A percentile compares a stretch with the other conserved stretches of the same genome.
phyloP scores from a whole-genome alignment of 176 grass and related monocot genomes.

The Zea mays region Zm-B73-REFERENCE-NAM-5.0 NC_050096.1:290652001-290652500 shows the following conservation, averaged over 20 bases:
- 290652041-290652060: no score
- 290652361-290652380: slow-evolving; percentile 18
- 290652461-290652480: background rate
- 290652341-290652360: slow-evolving; percentile 27
- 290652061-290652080: no score
- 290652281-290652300: background rate
- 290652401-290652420: background rate
- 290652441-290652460: background rate
- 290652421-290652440: background rate
- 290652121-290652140: no score
- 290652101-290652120: no score
- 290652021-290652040: no score
- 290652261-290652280: background rate
- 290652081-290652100: no score
- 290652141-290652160: background rate
- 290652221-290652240: background rate
- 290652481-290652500: background rate
- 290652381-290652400: slow-evolving; percentile 8
- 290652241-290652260: background rate
- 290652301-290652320: background rate
- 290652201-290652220: background rate
- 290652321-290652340: background rate
- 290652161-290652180: background rate
- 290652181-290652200: background rate
- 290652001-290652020: no score